Evolutionary conservation across 2,329 filamentous ascomycete species (phyloP).

Genomic region (Trichoderma afroharzianum): DNA sequence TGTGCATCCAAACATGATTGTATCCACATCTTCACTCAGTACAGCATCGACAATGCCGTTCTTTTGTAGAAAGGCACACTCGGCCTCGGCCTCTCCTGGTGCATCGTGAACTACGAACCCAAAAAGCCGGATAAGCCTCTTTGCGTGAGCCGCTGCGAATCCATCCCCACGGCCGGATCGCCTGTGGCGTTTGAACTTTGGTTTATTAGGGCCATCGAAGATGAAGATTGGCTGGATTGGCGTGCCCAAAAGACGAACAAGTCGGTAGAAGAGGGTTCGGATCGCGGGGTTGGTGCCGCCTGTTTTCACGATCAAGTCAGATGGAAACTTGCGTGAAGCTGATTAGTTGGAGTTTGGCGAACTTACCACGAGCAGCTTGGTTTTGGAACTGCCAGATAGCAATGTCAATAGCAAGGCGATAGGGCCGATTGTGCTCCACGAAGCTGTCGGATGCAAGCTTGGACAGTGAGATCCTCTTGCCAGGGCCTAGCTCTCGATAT

Average conservation of each 20-base stretch:
- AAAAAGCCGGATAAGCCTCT: slow-evolving; percentile 79
- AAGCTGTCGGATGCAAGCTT: slow-evolving; percentile 79
- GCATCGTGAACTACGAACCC: slow-evolving; percentile 81
- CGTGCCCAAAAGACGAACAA: slow-evolving; percentile 70
- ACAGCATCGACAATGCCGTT: slow-evolving; percentile 87
- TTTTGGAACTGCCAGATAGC: slow-evolving; percentile 97
- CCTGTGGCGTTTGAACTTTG: slow-evolving; percentile 85
- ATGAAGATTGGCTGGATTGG: slow-evolving; percentile 87
- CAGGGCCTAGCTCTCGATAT: slow-evolving; percentile 82
- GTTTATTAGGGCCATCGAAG: slow-evolving; percentile 83
- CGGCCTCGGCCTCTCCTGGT: slow-evolving; percentile 92
- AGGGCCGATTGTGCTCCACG: slow-evolving; percentile 63
- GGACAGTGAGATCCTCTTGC: slow-evolving; percentile 73
- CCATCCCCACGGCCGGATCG: slow-evolving; percentile 61
- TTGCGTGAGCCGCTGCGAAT: slow-evolving; percentile 71
- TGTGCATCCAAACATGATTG: slow-evolving; percentile 91
- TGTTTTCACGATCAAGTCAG: slow-evolving; percentile 26
- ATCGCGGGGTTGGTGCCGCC: slow-evolving; percentile 87
- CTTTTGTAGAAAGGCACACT: slow-evolving; percentile 82
- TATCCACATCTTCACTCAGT: slow-evolving; percentile 93
- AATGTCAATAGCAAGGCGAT: slow-evolving; percentile 88
- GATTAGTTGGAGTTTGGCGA: not conserved
- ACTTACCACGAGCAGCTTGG: slow-evolving; percentile 69
- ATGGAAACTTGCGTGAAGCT: not conserved
- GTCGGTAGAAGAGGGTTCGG: slow-evolving; percentile 87